A percentile compares a stretch with the other conserved stretches of the same genome.
Evolutionary conservation across 306 rosid species (phyloP).

Genomic region (Inga laurina): DNA sequence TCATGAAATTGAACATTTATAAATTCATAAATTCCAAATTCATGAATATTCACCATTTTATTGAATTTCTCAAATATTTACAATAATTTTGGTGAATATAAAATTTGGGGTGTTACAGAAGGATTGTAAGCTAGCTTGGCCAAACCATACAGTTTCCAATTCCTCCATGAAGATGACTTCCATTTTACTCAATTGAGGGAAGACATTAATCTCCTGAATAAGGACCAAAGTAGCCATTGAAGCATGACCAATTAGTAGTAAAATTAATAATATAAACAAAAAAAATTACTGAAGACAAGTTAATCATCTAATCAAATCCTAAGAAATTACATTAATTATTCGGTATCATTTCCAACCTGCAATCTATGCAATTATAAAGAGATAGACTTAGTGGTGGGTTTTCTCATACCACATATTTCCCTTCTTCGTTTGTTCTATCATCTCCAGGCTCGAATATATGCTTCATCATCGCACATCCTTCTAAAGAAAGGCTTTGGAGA

Average conservation of each 20-base stretch:
- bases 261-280: neutral
- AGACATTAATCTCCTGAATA: neutral
- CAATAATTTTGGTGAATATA: no score
- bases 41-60: no score
- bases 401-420: neutral
- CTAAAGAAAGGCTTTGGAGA: conserved; percentile 42
- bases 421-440: neutral
- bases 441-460: neutral
- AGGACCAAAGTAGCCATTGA: neutral
- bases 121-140: neutral
- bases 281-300: neutral
- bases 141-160: neutral
- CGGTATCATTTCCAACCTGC: neutral
- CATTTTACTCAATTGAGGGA: neutral
- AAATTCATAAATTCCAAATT: no score
- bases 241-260: neutral
- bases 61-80: no score
- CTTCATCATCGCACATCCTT: conserved; percentile 33
- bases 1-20: no score
- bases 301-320: neutral
- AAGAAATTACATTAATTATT: neutral
- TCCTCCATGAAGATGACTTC: neutral
- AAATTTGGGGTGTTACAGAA: no score
- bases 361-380: neutral
- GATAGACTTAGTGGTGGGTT: neutral